A percentile compares a stretch with the other conserved stretches of the same genome.
These are phyloP conservation scores for Candida michaelii DNA, from an alignment of 805 yeast species.

Conservation along the genomic window DNA sequence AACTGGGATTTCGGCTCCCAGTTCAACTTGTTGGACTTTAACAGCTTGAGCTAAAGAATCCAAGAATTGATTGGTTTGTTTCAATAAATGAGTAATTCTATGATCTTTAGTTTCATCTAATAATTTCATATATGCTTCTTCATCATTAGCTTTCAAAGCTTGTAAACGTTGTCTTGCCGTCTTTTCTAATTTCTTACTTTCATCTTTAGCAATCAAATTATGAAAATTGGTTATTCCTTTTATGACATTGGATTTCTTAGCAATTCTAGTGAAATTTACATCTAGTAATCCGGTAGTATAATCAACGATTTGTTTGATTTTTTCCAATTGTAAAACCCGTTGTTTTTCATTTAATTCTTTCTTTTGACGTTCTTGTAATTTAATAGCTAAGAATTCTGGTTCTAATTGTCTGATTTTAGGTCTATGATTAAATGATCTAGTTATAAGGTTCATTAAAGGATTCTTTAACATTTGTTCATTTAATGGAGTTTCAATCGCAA, in stretches of 20 bases:
- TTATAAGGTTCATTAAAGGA: conserved; percentile 62
- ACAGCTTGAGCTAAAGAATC: conserved; percentile 80
- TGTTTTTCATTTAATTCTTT: conserved; percentile 53
- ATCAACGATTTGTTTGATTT: conserved; percentile 37
- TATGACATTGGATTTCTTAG: conserved; percentile 27
- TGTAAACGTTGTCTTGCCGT: conserved; percentile 87
- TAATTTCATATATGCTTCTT: conserved; percentile 80
- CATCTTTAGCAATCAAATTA: conserved; percentile 66
- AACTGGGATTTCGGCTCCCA: conserved; percentile 28
- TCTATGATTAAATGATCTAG: conserved; percentile 65
- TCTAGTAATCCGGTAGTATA: conserved; percentile 26
- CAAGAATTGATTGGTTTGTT: conserved; percentile 75
- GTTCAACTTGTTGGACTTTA: conserved; percentile 66
- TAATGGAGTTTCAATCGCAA: conserved; percentile 55
- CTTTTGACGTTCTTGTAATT: conserved; percentile 69
- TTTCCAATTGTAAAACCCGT: conserved; percentile 50
- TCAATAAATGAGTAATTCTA: conserved; percentile 78
- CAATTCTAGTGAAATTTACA: conserved; percentile 20
- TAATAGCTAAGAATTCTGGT: conserved; percentile 74
- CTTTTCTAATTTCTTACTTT: conserved; percentile 69
- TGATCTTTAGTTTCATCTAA: conserved; percentile 86
- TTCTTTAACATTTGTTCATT: conserved; percentile 51
- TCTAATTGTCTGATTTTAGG: conserved; percentile 70
- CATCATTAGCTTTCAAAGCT: conserved; percentile 84
- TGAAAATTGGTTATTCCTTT: conserved; percentile 50